A percentile compares a stretch with the other conserved stretches of the same genome.
Evolutionary conservation across 164 flowering plant genomes (phyloP).

Genomic region (Cinnamomum micranthum): DNA sequence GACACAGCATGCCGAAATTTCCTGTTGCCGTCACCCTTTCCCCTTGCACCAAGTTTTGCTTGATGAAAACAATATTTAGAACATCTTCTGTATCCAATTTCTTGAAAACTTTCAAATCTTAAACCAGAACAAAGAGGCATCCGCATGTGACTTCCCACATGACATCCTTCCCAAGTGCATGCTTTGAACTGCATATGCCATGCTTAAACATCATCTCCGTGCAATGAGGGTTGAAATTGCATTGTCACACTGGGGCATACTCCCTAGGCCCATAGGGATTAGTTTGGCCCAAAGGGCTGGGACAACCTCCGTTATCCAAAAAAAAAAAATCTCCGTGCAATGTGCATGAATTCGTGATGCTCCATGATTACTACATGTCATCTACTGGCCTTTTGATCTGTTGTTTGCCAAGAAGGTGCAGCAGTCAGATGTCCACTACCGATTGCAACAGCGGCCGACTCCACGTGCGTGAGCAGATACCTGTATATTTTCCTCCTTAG

Average conservation of each 20-base stretch:
- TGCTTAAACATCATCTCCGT: not conserved
- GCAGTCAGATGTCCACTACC: slow-evolving; percentile 33
- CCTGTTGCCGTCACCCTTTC: not conserved
- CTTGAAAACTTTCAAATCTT: not conserved
- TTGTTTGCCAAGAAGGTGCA: not conserved
- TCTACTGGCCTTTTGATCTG: slow-evolving; percentile 8
- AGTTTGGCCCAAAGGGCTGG: too few relatives aligned
- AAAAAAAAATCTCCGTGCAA: not conserved
- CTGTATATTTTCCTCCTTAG: slow-evolving; percentile 92
- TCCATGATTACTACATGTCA: not conserved
- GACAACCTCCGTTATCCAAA: too few relatives aligned
- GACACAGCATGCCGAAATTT: not conserved
- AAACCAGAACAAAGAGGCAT: not conserved
- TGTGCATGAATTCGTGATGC: not conserved
- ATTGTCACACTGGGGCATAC: too few relatives aligned
- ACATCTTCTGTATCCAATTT: not conserved
- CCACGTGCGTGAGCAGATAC: slow-evolving; percentile 91
- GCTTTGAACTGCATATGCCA: not conserved
- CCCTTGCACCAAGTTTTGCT: not conserved
- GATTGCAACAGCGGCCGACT: slow-evolving; percentile 94
- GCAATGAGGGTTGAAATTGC: not conserved
- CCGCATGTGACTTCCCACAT: not conserved
- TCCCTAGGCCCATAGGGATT: too few relatives aligned
- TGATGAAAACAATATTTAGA: not conserved
- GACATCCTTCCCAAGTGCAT: not conserved